A percentile compares a stretch with the other conserved stretches of the same genome.
Conservation (phyloP, 192 early-diverging fungal genomes). For the Linnemannia zychae region DNA sequence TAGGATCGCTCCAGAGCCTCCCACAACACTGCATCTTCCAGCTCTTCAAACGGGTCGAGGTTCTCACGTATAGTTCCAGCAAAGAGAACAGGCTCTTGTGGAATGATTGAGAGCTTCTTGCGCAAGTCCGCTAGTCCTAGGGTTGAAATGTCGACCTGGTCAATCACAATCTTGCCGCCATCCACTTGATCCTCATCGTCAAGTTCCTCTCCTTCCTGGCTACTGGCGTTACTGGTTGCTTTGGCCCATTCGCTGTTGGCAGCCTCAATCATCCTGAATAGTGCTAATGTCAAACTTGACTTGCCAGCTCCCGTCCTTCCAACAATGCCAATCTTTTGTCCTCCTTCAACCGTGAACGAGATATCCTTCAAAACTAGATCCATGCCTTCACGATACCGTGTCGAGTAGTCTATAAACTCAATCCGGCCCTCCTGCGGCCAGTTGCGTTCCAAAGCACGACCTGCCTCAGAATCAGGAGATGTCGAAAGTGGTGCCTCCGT, state of each 20-base stretch:
- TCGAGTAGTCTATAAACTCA: constrained; percentile 72
- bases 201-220: background rate
- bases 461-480: constrained; percentile 57
- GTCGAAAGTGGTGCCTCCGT: constrained; percentile 37
- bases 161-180: constrained; percentile 76
- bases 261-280: constrained; percentile 64
- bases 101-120: constrained; percentile 77
- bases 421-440: constrained; percentile 83
- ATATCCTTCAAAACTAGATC: constrained; percentile 82
- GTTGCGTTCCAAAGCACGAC: constrained; percentile 72
- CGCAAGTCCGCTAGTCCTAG: constrained; percentile 70
- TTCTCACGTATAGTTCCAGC: constrained; percentile 68
- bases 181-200: background rate
- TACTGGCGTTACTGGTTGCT: background rate
- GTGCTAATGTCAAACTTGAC: constrained; percentile 63
- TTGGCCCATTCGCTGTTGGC: constrained; percentile 13
- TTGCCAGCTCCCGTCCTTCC: constrained; percentile 71
- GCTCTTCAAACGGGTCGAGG: constrained; percentile 65
- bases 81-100: constrained; percentile 82
- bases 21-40: constrained; percentile 74
- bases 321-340: constrained; percentile 88
- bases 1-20: constrained; percentile 71
- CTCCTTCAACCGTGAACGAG: constrained; percentile 68
- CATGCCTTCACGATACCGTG: constrained; percentile 77
- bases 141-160: constrained; percentile 72